Evolutionary conservation across 176 grass and related monocot species (phyloP).

Genomic region (Saccharum spontaneum): DNA sequence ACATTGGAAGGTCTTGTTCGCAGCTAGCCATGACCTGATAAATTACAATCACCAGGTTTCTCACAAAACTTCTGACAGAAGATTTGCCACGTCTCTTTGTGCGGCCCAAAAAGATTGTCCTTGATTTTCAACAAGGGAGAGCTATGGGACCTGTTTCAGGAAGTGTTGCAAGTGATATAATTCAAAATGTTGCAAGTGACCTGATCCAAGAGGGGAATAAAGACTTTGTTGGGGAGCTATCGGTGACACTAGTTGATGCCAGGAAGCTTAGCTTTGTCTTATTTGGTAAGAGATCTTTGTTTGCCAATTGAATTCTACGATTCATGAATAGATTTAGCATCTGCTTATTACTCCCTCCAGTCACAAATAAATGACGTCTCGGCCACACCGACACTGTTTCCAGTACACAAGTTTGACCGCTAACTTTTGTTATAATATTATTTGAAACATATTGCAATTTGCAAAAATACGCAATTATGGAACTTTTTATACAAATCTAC

Average conservation of each 20-base stretch:
- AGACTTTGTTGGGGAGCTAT: conserved; percentile 91
- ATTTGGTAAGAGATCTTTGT: conserved; percentile 58
- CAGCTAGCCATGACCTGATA: conserved; percentile 3
- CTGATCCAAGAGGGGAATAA: conserved; percentile 79
- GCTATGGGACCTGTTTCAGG: conserved; percentile 75
- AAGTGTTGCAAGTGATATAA: conserved; percentile 42
- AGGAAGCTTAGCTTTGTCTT: conserved; percentile 84
- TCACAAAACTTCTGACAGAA: conserved; percentile 91
- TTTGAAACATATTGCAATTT: not conserved
- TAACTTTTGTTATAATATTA: not conserved
- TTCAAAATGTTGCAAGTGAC: conserved; percentile 69
- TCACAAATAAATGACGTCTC: not conserved
- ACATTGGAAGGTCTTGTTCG: not conserved
- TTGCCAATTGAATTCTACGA: conserved; percentile 16
- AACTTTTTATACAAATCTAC: not conserved
- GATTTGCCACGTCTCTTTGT: conserved; percentile 95
- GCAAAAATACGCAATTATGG: not conserved
- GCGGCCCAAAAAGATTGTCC: conserved; percentile 92
- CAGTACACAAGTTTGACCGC: not conserved
- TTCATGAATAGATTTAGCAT: conserved; percentile 23
- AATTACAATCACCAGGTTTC: conserved; percentile 65
- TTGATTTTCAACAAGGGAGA: conserved; percentile 94
- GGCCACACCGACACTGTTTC: not conserved
- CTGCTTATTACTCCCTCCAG: not conserved
- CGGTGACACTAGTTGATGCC: conserved; percentile 95